Base-by-base conservation (phyloP, 1,284 basidiomycete species). In the Tylopilus sp. region DNA sequence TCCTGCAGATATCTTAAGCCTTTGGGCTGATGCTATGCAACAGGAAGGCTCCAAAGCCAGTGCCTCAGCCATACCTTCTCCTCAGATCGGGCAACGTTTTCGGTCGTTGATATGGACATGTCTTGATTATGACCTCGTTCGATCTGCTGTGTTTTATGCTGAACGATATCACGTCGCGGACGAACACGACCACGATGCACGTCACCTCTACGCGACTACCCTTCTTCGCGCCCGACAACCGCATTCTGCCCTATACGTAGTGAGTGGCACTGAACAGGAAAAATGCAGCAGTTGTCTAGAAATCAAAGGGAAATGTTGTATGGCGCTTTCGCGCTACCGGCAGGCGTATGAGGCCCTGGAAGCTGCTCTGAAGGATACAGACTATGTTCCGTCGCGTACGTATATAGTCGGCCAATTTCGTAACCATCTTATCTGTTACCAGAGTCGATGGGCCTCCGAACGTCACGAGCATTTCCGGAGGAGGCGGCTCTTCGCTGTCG, bases 141-240 rank as follows among this genome's bases (percentile, higher is more conserved):
- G 79, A 66, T 82, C 87, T 38, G 88, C 89, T 37, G 76, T 86
- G 35, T 91, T 91, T 72, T 89, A 89, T 68, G 87, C 88, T 35
- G 88, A 91, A 68, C 73, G 87, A 56, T 89, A 87, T 67, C 88
- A 76, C 64, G 77, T 80, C 36, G 69, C 84, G 60, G 79, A 86
- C 67, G 72, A 74, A 56, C 68, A 70, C 34, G 84, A 84, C 64
- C 91, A 93, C 65, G 89, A 92, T 66, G 82, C 88, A 56, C 79
- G 88, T 48, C 91, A 94, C 72, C 76, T 92, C 28, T 89, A 91
- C 71, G 88, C 90, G 55, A 83, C 81, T 37, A 79, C 85, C 35
- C 79, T 93, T 49, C 75, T 95, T 40, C 80, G 78, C 11, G 76
- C 84, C 55, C 81, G 79, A 39, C 86, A 91, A 63, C 77, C 84